Evolutionary conservation across 345 rosid genomes (phyloP), one percentile per base, ranked within the genome.

Genomic region (Camelina neglecta): DNA sequence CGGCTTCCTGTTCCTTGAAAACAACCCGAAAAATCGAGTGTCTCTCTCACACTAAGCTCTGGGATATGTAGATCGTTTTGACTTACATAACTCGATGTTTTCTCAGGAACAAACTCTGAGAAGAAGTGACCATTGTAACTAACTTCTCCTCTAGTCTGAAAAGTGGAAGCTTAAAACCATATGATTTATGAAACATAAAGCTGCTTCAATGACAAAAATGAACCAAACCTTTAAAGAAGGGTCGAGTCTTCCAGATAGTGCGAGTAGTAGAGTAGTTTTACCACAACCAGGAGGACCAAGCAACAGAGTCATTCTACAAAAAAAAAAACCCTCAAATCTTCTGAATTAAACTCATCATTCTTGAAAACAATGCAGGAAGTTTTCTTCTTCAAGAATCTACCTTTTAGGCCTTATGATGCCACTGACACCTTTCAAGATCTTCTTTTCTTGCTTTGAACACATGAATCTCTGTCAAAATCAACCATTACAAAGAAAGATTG

Each of bases 41-140:
- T 91, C 73, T 91, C 98, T 69, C 93, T 85, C 0, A 93, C 93
- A 16, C 88, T 89, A 86, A 91, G 73, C 75, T 91, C 93, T 39
- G 83, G 87, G 15, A 86, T 84, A 44, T 93, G 98, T 16, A 86
- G 72, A 84, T 93, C 98, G 36, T 85, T 81, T 68, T 93, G 97
- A 72, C 93, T 86, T 57, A 88, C 81, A 70, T 79, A 81, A 6
- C 79, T 77, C 11, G 84, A 55, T 48, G 81, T 78, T 66, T 67
- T 76, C 35, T 70, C 75, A 0, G 84, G 78, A 51, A 84, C 73
- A 71, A 84, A 84, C 58, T 85, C 90, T 64, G 66, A 83, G 71
- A 68, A 15, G 18, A 69, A 39, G 65, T 84, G 82, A 18, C 87
- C 96, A 44, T 90, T 90, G 83, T 90, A 87, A 38, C 84, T 81